Evolutionary conservation across 1,284 basidiomycete species (phyloP).

Genomic region (Irpex sp.): DNA sequence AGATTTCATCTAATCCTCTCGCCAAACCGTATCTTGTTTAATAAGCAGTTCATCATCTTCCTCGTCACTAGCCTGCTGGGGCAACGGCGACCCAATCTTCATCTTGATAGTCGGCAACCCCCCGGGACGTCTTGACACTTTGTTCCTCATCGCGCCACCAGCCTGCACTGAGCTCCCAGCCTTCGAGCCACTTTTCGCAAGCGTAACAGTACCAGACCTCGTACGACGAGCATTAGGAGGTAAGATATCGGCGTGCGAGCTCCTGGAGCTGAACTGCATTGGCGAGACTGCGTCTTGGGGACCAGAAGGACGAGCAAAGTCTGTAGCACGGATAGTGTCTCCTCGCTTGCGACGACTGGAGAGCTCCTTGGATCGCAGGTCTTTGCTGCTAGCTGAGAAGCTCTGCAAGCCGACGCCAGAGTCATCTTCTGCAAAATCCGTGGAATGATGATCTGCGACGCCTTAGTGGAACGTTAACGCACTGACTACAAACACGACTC

Average conservation of each 20-base stretch:
- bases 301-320: slow-evolving; percentile 25
- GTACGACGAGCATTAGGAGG: slow-evolving; percentile 17
- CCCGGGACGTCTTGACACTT: slow-evolving; percentile 13
- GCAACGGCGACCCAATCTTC: slow-evolving; percentile 21
- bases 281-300: slow-evolving; percentile 6
- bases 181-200: slow-evolving; percentile 12
- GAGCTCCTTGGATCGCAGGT: neutral
- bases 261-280: neutral
- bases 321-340: slow-evolving; percentile 44
- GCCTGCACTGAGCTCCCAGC: neutral
- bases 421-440: slow-evolving; percentile 5
- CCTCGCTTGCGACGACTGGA: slow-evolving; percentile 34
- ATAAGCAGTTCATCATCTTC: slow-evolving; percentile 30
- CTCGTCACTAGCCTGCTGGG: slow-evolving; percentile 18
- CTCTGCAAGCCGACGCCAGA: slow-evolving; percentile 12
- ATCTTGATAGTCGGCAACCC: slow-evolving; percentile 23
- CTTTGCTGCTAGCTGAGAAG: neutral
- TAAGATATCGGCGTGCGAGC: neutral
- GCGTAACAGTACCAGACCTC: slow-evolving; percentile 28
- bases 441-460: neutral
- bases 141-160: neutral
- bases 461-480: neutral
- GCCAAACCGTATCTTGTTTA: slow-evolving; percentile 19
- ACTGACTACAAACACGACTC: slow-evolving; percentile 7
- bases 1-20: slow-evolving; percentile 7